These are phyloP conservation scores for Phialocephala sp. DNA, from an alignment of 2,329 filamentous ascomycete genomes.

Conservation along the genomic window DNA sequence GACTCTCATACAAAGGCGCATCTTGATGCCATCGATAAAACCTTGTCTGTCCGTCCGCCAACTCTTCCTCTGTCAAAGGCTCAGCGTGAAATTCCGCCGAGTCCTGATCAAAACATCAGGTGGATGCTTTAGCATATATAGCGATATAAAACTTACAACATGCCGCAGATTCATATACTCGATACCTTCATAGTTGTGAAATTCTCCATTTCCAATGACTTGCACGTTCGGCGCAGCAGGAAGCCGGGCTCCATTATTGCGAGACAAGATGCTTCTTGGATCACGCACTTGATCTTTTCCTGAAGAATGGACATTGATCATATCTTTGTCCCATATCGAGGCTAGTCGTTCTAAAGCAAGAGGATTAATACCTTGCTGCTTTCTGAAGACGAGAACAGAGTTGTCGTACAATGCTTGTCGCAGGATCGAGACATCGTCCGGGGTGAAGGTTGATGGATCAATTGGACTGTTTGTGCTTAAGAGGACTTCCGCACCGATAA, in stretches of 20 bases:
- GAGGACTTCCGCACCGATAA: conserved; percentile 4
- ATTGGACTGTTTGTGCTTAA: background rate
- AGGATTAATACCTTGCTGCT: conserved; percentile 26
- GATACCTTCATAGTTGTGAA: conserved; percentile 22
- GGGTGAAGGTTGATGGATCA: background rate
- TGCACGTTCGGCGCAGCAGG: conserved; percentile 5
- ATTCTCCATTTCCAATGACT: conserved; percentile 25
- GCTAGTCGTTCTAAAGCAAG: conserved; percentile 16
- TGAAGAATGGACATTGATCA: conserved; percentile 18
- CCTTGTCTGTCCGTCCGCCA: conserved; percentile 35
- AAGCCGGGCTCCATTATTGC: conserved; percentile 18
- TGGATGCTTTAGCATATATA: background rate
- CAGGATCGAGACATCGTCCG: conserved; percentile 1
- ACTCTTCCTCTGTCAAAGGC: conserved; percentile 23
- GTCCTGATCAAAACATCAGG: conserved; percentile 12
- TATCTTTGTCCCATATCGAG: conserved; percentile 20
- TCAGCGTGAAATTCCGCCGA: conserved; percentile 22
- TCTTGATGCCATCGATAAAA: conserved; percentile 43
- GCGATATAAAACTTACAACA: conserved; percentile 7
- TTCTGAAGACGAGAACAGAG: conserved; percentile 24
- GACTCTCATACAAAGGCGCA: conserved; percentile 39
- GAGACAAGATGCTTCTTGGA: conserved; percentile 22
- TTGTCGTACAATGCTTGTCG: conserved; percentile 27
- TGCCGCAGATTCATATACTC: conserved; percentile 13
- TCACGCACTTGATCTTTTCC: conserved; percentile 17